Conservation (phyloP, 306 rosid genomes). For the Cicer pinnatifidum region DNA sequence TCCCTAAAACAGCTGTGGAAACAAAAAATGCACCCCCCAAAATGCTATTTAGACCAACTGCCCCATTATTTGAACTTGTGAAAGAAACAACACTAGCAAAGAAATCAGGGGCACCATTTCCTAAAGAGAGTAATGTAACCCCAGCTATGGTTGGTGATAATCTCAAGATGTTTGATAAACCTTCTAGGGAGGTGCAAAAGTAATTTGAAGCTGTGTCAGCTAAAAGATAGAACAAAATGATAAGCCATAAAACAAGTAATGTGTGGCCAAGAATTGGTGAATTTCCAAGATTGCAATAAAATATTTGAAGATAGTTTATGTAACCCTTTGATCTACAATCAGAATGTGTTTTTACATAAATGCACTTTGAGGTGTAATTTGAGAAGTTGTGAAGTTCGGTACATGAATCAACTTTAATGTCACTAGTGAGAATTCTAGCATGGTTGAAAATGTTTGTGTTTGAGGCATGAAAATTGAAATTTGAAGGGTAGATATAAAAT, state of each 20-base stretch:
- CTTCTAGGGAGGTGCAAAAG: constrained; percentile 43
- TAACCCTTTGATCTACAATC: constrained; percentile 44
- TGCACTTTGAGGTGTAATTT: constrained; percentile 35
- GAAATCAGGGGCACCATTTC: constrained; percentile 46
- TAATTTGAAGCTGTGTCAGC: constrained; percentile 46
- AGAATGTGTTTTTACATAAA: constrained; percentile 40
- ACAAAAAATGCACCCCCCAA: constrained; percentile 46
- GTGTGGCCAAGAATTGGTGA: constrained; percentile 39
- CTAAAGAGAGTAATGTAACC: constrained; percentile 42
- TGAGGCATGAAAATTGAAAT: constrained; percentile 27
- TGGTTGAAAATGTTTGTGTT: constrained; percentile 32
- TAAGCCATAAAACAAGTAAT: constrained; percentile 28
- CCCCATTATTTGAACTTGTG: constrained; percentile 46
- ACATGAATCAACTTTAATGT: constrained; percentile 40
- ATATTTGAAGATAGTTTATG: constrained; percentile 42
- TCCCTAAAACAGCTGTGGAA: constrained; percentile 41
- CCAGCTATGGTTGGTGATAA: constrained; percentile 44
- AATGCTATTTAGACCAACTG: constrained; percentile 44
- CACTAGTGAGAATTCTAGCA: constrained; percentile 39
- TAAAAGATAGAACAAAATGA: constrained; percentile 41
- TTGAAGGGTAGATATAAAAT: constrained; percentile 17
- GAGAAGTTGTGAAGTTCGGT: constrained; percentile 41
- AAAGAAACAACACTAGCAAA: constrained; percentile 48
- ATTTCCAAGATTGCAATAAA: constrained; percentile 40
- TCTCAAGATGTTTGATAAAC: constrained; percentile 36